Conservation (phyloP, 257 asterid genomes). For the Ballota nigra region DNA sequence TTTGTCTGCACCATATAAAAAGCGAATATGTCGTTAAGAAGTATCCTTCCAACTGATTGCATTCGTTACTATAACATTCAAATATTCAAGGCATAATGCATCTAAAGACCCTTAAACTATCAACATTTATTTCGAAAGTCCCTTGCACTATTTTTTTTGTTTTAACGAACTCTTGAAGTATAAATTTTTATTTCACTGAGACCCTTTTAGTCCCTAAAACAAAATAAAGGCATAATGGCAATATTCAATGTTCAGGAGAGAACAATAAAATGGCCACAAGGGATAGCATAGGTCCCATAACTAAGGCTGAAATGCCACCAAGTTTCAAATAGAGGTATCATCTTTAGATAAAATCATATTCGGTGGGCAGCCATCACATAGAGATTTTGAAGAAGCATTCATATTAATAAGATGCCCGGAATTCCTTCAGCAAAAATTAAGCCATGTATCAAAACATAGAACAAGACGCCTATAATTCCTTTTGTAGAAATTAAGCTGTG, state of each 20-base stretch:
- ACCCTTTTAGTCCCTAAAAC: too few relatives aligned
- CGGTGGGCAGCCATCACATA: neutral
- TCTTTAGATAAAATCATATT: neutral
- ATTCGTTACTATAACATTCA: neutral
- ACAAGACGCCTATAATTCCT: neutral
- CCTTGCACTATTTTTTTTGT: too few relatives aligned
- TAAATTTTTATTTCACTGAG: too few relatives aligned
- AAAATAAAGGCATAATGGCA: too few relatives aligned
- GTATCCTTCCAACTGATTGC: neutral
- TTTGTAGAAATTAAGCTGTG: neutral
- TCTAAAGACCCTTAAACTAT: too few relatives aligned
- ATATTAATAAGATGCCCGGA: neutral
- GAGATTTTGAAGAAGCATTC: neutral
- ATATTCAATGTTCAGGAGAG: neutral
- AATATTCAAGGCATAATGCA: neutral
- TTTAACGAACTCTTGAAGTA: too few relatives aligned
- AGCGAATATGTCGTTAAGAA: neutral
- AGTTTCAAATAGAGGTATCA: neutral
- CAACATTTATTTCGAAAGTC: too few relatives aligned
- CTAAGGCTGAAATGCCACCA: neutral
- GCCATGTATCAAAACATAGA: neutral
- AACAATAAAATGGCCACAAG: neutral
- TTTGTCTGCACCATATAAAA: slow-evolving; percentile 55
- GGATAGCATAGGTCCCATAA: slow-evolving; percentile 3
- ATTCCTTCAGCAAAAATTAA: neutral